Evolutionary conservation across 2,329 filamentous ascomycete species (phyloP).

Genomic region (Bipolaris bicolor): DNA sequence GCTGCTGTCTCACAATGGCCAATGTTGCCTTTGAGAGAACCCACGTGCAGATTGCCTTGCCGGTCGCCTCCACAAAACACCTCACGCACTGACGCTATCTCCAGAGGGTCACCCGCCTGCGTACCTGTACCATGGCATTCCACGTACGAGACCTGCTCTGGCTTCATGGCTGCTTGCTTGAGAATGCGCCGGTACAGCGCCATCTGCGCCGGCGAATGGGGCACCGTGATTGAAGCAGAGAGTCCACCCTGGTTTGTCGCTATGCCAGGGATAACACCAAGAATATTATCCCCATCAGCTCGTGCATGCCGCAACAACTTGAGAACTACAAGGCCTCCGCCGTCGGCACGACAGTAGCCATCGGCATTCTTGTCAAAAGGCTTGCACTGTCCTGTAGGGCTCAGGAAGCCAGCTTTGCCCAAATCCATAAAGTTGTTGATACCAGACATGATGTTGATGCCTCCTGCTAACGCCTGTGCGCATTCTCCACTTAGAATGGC

Average conservation of each 20-base stretch:
- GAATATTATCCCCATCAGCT: conserved; percentile 57
- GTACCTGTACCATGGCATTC: conserved; percentile 30
- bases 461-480: conserved; percentile 28
- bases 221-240: conserved; percentile 22
- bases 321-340: conserved; percentile 56
- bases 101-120: conserved; percentile 22
- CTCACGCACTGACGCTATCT: conserved; percentile 15
- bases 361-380: conserved; percentile 49
- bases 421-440: conserved; percentile 43
- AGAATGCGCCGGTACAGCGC: conserved; percentile 22
- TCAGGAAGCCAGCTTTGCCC: conserved; percentile 51
- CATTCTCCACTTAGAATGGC: conserved; percentile 20
- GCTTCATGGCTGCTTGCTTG: conserved; percentile 10
- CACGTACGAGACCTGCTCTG: conserved; percentile 19
- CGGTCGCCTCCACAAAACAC: conserved; percentile 16
- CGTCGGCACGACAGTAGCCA: conserved; percentile 63
- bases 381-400: conserved; percentile 56
- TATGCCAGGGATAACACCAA: conserved; percentile 50
- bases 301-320: conserved; percentile 60
- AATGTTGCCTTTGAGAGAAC: conserved; percentile 44
- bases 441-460: conserved; percentile 43
- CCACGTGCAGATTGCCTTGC: conserved; percentile 22
- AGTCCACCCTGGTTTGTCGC: conserved; percentile 22
- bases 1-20: conserved; percentile 47
- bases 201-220: conserved; percentile 19